A percentile compares a stretch with the other conserved stretches of the same genome.
These are phyloP conservation scores for Neurospora sp. DNA, from an alignment of 495 filamentous ascomycete genomes.

Conservation along the genomic window DNA sequence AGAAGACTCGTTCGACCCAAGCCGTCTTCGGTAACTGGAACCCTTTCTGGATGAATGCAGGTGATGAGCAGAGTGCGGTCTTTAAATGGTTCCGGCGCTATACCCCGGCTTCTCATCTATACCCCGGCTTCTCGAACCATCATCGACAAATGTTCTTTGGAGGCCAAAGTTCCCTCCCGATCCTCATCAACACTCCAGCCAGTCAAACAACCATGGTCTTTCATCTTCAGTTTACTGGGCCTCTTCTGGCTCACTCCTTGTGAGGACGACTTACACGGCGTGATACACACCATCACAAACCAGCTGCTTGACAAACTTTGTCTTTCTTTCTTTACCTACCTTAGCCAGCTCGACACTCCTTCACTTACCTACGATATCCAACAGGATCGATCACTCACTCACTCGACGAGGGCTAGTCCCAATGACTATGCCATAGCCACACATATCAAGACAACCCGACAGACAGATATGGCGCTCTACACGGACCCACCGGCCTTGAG, in stretches of 20 bases:
- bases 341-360: not conserved
- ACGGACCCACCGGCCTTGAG: constrained; percentile 46
- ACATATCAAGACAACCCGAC: not conserved
- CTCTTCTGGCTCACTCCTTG: not conserved
- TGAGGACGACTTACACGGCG: not conserved
- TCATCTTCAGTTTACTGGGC: not conserved
- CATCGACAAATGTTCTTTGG: not conserved
- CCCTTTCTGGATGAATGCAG: not conserved
- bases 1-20: not conserved
- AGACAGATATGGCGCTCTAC: constrained; percentile 38
- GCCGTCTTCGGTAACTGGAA: not conserved
- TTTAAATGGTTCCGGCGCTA: not conserved
- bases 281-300: not conserved
- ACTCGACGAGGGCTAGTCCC: not conserved
- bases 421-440: not conserved
- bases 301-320: no score
- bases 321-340: not conserved
- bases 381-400: not conserved
- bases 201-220: not conserved
- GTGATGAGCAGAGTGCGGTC: not conserved
- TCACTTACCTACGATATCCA: not conserved
- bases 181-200: not conserved
- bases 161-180: not conserved
- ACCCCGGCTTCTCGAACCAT: not conserved
- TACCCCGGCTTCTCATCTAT: not conserved